Evolutionary conservation across 768 basidiomycete species (phyloP).

Genomic region (Leccinum variicolor): DNA sequence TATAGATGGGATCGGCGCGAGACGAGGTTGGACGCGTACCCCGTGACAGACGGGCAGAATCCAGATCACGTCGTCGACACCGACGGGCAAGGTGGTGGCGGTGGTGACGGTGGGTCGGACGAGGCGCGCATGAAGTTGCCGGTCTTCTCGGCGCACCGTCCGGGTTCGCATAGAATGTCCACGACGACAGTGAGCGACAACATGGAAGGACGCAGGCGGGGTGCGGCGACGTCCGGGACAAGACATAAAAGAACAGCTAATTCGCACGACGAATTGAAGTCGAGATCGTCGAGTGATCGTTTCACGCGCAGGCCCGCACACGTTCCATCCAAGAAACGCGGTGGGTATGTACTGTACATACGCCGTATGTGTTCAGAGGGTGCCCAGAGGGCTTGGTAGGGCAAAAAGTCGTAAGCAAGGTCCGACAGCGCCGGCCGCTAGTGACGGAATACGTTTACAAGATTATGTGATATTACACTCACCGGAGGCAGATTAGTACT

Average conservation of each 20-base stretch:
- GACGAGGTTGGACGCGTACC: constrained; percentile 41
- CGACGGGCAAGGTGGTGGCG: constrained; percentile 13
- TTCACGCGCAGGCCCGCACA: constrained; percentile 26
- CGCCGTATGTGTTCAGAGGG: too few species aligned
- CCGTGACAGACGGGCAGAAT: constrained; percentile 15
- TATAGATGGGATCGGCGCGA: constrained; percentile 80
- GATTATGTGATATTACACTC: too few species aligned
- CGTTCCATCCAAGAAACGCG: too few species aligned
- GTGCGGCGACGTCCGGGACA: not conserved
- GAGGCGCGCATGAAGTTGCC: constrained; percentile 27
- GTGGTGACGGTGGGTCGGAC: constrained; percentile 18
- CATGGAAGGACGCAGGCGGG: too few species aligned
- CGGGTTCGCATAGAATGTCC: constrained; percentile 41
- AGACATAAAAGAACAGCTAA: constrained; percentile 49
- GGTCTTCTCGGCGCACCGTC: constrained; percentile 27
- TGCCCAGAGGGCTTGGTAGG: too few species aligned
- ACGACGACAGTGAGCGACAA: constrained; percentile 43
- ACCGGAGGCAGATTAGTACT: too few species aligned
- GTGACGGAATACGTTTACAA: too few species aligned
- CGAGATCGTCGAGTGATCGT: constrained; percentile 50
- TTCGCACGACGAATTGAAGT: constrained; percentile 50
- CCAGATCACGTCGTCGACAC: not conserved
- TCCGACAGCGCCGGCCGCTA: too few species aligned
- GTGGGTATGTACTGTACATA: too few species aligned
- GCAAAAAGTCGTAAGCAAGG: too few species aligned